Evolutionary conservation across 495 filamentous ascomycete species (phyloP).

Genomic region (Astrothelium macrocarpum): DNA sequence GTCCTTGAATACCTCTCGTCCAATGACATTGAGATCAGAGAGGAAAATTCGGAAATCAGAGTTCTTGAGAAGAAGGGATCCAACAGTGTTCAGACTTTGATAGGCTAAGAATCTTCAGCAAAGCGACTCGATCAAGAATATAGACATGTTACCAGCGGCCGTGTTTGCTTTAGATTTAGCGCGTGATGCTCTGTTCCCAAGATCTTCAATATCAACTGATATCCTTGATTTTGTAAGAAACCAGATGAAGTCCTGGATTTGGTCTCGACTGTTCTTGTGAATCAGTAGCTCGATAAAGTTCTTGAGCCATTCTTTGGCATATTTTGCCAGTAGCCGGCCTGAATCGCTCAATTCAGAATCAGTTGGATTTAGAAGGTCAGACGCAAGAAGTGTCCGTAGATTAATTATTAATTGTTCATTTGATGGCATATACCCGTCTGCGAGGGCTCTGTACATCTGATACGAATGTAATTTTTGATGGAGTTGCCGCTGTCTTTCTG

Average conservation of each 20-base stretch:
- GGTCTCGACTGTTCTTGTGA: conserved; percentile 75
- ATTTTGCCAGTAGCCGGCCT: conserved; percentile 62
- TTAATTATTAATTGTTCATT: conserved; percentile 78
- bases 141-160: conserved; percentile 50
- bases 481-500: conserved; percentile 60
- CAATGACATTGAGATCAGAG: conserved; percentile 68
- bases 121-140: conserved; percentile 7
- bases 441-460: conserved; percentile 77
- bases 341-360: conserved; percentile 67
- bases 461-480: conserved; percentile 86
- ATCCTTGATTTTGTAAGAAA: conserved; percentile 62
- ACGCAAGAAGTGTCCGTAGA: conserved; percentile 66
- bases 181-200: conserved; percentile 51
- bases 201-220: conserved; percentile 55
- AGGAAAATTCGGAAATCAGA: conserved; percentile 83
- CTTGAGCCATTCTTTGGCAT: conserved; percentile 59
- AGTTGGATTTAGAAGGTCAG: conserved; percentile 67
- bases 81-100: conserved; percentile 73
- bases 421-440: conserved; percentile 82
- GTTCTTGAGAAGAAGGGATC: conserved; percentile 75
- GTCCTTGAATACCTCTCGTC: conserved; percentile 77
- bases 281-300: conserved; percentile 66
- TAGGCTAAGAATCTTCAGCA: conserved; percentile 48
- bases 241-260: conserved; percentile 89
- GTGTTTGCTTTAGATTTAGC: conserved; percentile 68